phyloP scores from a whole-genome alignment of 108 stramenopile genomes.

The Tribonema minus region DNA sequence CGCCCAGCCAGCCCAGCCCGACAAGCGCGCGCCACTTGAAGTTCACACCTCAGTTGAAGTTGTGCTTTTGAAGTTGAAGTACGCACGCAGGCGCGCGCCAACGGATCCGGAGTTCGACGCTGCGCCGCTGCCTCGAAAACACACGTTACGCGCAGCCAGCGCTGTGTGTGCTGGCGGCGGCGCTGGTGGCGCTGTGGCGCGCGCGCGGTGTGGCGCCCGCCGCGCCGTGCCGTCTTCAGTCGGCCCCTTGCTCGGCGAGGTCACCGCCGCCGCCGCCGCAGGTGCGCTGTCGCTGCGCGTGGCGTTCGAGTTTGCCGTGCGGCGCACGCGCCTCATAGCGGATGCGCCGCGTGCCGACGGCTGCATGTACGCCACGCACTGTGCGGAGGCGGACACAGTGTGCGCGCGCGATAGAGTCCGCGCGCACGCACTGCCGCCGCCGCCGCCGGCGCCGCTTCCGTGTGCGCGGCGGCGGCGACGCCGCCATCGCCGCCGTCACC shows the following conservation, averaged over 20 bases:
- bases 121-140: constrained; percentile 3
- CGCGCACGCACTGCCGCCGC: too few relatives aligned
- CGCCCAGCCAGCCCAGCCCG: too few relatives aligned
- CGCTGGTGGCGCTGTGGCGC: constrained; percentile 1
- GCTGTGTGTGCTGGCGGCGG: constrained; percentile 29
- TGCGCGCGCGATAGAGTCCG: background rate
- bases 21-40: too few relatives aligned
- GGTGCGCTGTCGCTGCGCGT: constrained; percentile 42
- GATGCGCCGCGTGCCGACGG: background rate
- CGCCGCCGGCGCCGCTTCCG: background rate
- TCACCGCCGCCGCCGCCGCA: constrained; percentile 42
- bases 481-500: constrained; percentile 16
- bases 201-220: constrained; percentile 15
- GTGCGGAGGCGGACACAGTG: background rate
- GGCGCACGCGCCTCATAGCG: constrained; percentile 6
- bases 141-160: constrained; percentile 50
- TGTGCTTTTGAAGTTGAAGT: too few relatives aligned
- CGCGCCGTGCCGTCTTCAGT: too few relatives aligned
- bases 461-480: background rate
- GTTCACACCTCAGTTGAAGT: too few relatives aligned
- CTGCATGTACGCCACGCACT: background rate
- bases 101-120: constrained; percentile 23
- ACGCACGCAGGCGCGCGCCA: constrained; percentile 14
- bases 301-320: constrained; percentile 4
- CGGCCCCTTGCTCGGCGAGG: constrained; percentile 53